Percentiles rank a stretch among this genome's conserved stretches.
These are phyloP conservation scores for Uncinocarpus reesii DNA, from an alignment of 2,329 filamentous ascomycete species.

Conservation along the genomic window DNA sequence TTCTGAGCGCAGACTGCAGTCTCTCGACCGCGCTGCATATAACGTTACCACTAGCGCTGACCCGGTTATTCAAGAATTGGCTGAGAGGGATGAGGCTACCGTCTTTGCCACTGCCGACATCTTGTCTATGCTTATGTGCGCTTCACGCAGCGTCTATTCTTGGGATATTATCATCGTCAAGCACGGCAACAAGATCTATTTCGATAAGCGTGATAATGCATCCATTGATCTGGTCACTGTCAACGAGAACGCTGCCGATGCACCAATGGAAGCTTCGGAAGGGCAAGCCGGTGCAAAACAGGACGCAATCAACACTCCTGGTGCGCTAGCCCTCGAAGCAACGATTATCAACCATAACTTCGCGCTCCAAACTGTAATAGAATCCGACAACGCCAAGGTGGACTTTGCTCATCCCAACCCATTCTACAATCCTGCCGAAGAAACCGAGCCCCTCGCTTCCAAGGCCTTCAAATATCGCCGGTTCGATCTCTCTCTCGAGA, in stretches of 20 bases:
- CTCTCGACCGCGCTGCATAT: constrained; percentile 90
- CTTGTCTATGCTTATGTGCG: constrained; percentile 98
- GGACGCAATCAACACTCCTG: constrained; percentile 89
- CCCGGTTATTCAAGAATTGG: constrained; percentile 90
- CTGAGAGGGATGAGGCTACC: constrained; percentile 89
- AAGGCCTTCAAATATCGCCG: constrained; percentile 98
- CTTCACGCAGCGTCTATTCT: constrained; percentile 89
- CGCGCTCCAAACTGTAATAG: constrained; percentile 83
- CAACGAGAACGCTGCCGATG: constrained; percentile 96
- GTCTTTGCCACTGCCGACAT: constrained; percentile 97
- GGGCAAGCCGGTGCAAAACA: constrained; percentile 50
- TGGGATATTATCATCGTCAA: constrained; percentile 95
- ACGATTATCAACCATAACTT: constrained; percentile 99
- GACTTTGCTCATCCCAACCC: constrained; percentile 84
- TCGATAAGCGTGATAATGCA: constrained; percentile 95
- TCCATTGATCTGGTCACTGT: constrained; percentile 95
- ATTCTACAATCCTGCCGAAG: constrained; percentile 90
- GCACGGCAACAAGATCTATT: constrained; percentile 92
- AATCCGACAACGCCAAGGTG: constrained; percentile 67
- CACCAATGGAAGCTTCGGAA: constrained; percentile 81
- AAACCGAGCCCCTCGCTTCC: constrained; percentile 84
- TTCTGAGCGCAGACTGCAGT: constrained; percentile 73
- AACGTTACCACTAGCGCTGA: constrained; percentile 96
- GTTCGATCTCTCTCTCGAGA: constrained; percentile 86
- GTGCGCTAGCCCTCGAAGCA: constrained; percentile 84